These are phyloP conservation scores for Podospora didyma DNA, from an alignment of 495 filamentous ascomycete species.

Conservation along the genomic window DNA sequence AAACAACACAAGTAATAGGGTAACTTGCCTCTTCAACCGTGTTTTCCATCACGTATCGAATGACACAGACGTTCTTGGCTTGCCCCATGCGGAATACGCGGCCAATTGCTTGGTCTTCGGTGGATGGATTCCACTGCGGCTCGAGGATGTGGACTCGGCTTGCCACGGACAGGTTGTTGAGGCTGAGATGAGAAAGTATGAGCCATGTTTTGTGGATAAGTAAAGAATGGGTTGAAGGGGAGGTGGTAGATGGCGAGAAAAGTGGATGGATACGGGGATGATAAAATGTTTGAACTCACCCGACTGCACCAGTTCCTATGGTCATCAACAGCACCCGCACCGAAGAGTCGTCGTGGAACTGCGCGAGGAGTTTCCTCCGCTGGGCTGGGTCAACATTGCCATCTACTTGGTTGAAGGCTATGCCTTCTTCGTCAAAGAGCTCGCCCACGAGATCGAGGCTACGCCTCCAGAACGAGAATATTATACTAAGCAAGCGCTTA, in stretches of 20 bases:
- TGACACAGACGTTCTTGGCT: constrained; percentile 26
- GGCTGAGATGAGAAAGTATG: constrained; percentile 19
- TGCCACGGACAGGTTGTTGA: constrained; percentile 40
- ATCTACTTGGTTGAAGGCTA: constrained; percentile 30
- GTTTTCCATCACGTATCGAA: constrained; percentile 13
- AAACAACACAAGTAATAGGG: not conserved
- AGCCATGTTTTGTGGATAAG: constrained; percentile 3
- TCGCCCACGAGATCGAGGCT: constrained; percentile 33
- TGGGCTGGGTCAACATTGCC: constrained; percentile 18
- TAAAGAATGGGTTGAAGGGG: no score
- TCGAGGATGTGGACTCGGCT: constrained; percentile 39
- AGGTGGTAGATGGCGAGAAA: no score
- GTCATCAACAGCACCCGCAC: constrained; percentile 39
- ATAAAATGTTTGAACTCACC: no score
- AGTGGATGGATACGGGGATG: no score
- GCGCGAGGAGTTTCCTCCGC: constrained; percentile 24
- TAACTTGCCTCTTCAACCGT: not conserved
- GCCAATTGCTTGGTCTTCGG: constrained; percentile 40
- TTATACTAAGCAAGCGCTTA: constrained; percentile 25
- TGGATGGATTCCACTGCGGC: constrained; percentile 42
- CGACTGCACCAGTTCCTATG: constrained; percentile 38
- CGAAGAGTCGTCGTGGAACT: constrained; percentile 22
- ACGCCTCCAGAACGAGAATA: constrained; percentile 47
- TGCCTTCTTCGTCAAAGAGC: constrained; percentile 10
- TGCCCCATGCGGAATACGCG: constrained; percentile 37